Percentiles rank a stretch among this genome's conserved stretches.
These are phyloP conservation scores for Pichia sp. DNA, from an alignment of 1,139 yeast genomes.

Conservation along the genomic window DNA sequence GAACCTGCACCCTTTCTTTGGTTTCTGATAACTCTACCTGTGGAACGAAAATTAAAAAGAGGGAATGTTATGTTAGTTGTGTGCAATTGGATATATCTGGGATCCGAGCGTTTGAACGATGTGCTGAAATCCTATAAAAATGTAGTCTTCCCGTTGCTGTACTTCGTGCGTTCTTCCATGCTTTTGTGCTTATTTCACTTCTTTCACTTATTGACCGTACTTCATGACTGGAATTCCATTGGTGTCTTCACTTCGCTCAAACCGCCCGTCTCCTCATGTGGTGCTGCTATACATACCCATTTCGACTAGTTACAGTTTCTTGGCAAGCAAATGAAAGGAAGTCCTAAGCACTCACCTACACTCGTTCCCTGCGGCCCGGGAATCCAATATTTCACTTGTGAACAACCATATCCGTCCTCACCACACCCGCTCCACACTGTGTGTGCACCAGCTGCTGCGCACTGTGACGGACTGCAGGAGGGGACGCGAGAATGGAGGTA, in stretches of 20 bases:
- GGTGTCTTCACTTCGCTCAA: too few species aligned
- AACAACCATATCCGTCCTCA: background rate
- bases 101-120: too few species aligned
- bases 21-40: conserved; percentile 99
- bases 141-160: too few species aligned
- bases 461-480: background rate
- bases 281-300: conserved; percentile 12
- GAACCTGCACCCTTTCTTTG: conserved; percentile 99
- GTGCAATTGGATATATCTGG: background rate
- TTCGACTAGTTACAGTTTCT: conserved; percentile 14
- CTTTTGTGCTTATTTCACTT: too few species aligned
- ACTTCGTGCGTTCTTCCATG: too few species aligned
- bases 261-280: background rate
- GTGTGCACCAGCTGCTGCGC: background rate
- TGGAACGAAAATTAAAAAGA: conserved; percentile 5
- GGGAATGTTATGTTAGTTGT: background rate
- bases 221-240: too few species aligned
- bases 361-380: too few species aligned
- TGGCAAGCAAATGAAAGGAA: background rate
- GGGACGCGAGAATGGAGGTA: background rate
- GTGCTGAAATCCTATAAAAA: too few species aligned
- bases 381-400: background rate
- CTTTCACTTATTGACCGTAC: too few species aligned
- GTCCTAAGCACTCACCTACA: background rate
- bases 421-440: background rate